These are phyloP conservation scores for Blepharisma japonicum DNA, from an alignment of 73 alveolate species.

Conservation along the genomic window DNA sequence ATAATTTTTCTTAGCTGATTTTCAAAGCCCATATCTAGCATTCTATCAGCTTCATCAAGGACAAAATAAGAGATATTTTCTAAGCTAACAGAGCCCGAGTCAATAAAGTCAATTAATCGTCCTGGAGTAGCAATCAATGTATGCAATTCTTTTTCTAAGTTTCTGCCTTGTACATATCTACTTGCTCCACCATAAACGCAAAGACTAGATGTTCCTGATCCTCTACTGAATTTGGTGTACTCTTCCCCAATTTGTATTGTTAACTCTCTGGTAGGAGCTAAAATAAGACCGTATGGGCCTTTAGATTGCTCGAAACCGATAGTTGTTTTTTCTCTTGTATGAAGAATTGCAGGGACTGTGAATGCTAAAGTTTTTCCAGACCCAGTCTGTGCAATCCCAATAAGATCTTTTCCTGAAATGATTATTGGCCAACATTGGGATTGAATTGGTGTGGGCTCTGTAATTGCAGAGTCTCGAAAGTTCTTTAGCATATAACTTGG, in stretches of 20 bases:
- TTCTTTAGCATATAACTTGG: no score
- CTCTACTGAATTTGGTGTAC: constrained; percentile 29
- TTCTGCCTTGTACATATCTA: constrained; percentile 68
- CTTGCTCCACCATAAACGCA: constrained; percentile 77
- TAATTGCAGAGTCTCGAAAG: background rate
- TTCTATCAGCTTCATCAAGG: constrained; percentile 91
- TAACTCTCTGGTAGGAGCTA: constrained; percentile 64
- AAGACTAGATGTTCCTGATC: background rate
- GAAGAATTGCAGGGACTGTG: constrained; percentile 72
- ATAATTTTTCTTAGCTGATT: constrained; percentile 73
- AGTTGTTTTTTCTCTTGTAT: constrained; percentile 47
- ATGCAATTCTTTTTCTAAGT: constrained; percentile 77
- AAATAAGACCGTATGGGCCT: constrained; percentile 54
- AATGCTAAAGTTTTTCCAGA: constrained; percentile 91
- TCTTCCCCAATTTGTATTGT: constrained; percentile 45
- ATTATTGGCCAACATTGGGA: constrained; percentile 29
- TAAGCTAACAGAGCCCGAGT: constrained; percentile 58
- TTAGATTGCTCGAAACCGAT: constrained; percentile 58
- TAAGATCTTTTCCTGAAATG: constrained; percentile 54
- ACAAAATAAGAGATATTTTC: constrained; percentile 57
- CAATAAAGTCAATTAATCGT: constrained; percentile 69
- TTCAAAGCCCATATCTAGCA: constrained; percentile 91
- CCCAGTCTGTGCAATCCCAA: constrained; percentile 91
- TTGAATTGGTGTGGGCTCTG: constrained; percentile 24
- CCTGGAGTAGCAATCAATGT: constrained; percentile 86